phyloP scores from a whole-genome alignment of 495 filamentous ascomycete species.

The Lentithecium fluviatile region DNA sequence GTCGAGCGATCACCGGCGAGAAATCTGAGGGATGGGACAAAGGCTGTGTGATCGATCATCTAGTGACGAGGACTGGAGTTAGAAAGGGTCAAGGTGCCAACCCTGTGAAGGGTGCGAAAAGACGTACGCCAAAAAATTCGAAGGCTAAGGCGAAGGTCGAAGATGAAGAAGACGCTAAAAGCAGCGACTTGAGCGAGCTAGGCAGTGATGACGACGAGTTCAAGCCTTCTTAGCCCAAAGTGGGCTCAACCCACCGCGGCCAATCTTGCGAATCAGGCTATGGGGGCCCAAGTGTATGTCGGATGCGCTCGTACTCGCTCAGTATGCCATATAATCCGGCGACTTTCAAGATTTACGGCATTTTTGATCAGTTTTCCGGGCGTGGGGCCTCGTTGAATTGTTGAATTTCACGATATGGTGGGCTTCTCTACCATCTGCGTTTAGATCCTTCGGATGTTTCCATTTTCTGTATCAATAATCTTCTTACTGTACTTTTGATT shows the following conservation, averaged over 20 bases:
- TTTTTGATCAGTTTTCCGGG: too few relatives aligned
- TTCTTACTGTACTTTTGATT: too few relatives aligned
- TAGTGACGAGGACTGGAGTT: slow-evolving; percentile 43
- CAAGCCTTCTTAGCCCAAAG: background rate
- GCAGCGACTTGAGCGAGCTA: slow-evolving; percentile 36
- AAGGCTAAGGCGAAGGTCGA: slow-evolving; percentile 1
- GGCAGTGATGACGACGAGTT: slow-evolving; percentile 20
- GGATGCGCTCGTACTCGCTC: too few relatives aligned
- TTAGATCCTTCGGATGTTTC: too few relatives aligned
- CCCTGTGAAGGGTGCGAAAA: slow-evolving; percentile 26
- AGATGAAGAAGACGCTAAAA: slow-evolving; percentile 27
- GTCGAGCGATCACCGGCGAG: slow-evolving; percentile 56
- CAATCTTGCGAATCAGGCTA: background rate
- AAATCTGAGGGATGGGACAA: slow-evolving; percentile 43
- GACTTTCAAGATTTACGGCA: too few relatives aligned
- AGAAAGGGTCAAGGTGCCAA: slow-evolving; percentile 34
- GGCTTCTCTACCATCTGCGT: too few relatives aligned
- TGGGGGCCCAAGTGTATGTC: too few relatives aligned
- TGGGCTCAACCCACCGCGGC: background rate
- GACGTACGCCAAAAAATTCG: background rate
- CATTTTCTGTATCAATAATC: too few relatives aligned
- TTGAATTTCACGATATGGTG: too few relatives aligned
- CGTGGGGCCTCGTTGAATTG: too few relatives aligned
- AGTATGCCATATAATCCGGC: too few relatives aligned
- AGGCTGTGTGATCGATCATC: slow-evolving; percentile 48